Base-by-base conservation (phyloP, 140 eudicot species). In the Cichorium intybus region DNA sequence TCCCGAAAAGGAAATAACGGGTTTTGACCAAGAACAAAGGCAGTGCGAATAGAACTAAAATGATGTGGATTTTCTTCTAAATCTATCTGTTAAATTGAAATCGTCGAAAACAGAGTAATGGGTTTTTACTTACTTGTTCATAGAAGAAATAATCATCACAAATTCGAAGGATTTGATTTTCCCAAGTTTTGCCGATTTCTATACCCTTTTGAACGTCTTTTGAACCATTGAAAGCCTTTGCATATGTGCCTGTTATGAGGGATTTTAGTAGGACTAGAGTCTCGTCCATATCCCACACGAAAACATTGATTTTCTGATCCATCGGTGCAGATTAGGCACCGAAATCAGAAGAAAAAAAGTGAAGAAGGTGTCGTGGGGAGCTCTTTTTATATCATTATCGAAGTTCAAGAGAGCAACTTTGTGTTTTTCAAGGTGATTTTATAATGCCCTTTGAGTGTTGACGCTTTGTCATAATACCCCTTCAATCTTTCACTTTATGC, bases 251-350 rank as follows among this genome's bases (percentile, higher is more conserved):
- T 37, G 77, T 76, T 62, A 87, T 80, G 70, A 91, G 83, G 2
- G 97, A 91, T 71, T 91, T 91, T 2, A 91, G 91, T 74, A 91
- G 73, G 70, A 91, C 85, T 12, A 91, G 91, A 61, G 97, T 91
- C 82, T 87, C 97, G 41, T 91, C 97, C 97, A 91, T 87, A 80
- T 91, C 97, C 97, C 97, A 91, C 7, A 91, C 68, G 56, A 82
- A 91, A 31, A 91, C 97, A 27, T 70, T 91, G 68, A 48, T 58
- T 69, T 81, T 91, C 60, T 77, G 57, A 60, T 77, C 94, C 85
- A 76, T 84, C 17, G 28, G 3, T 56, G 43, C 15, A 56, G 29
- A 29, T 17, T 17, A 27, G 46, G 62, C n/a, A 6, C 45, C 11
- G 20, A 55, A 68, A 39, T 27, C 37, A 57, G 49, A 20, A 56